Percentiles rank a stretch among this genome's conserved stretches.
phyloP scores from a whole-genome alignment of 352 stramenopile genomes.

The Pythium insidiosum region DNA sequence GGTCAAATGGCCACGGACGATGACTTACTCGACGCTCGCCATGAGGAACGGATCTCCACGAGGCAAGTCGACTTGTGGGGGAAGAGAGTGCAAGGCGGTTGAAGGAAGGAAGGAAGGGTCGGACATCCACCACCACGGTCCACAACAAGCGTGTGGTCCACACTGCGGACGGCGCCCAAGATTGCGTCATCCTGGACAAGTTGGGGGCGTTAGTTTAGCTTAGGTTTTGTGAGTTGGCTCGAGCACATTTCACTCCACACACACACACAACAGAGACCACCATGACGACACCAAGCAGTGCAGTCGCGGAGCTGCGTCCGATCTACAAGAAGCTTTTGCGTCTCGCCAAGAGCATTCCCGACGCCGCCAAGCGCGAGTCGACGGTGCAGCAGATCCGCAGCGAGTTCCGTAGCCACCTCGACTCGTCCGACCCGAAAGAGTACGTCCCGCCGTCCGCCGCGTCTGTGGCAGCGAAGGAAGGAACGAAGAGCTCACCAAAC shows the following conservation, averaged over 20 bases:
- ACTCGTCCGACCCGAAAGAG: conserved; percentile 55
- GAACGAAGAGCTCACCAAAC: not conserved
- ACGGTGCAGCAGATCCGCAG: conserved; percentile 65
- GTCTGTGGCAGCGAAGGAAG: not conserved
- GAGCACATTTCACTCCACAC: no score
- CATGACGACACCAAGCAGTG: conserved; percentile 17
- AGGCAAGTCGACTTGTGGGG: no score
- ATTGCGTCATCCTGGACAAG: no score
- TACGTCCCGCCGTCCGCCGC: no score
- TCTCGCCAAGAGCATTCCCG: conserved; percentile 65
- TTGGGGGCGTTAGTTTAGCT: no score
- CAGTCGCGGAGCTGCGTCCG: conserved; percentile 35
- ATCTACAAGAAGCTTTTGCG: conserved; percentile 84
- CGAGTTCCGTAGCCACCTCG: conserved; percentile 62
- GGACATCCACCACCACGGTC: no score
- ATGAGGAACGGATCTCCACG: conserved; percentile 19
- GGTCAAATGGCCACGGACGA: no score
- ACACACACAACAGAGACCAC: not conserved
- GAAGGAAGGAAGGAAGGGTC: no score
- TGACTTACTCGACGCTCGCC: conserved; percentile 47
- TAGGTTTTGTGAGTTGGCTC: no score
- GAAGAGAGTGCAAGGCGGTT: no score
- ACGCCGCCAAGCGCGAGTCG: conserved; percentile 42
- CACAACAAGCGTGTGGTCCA: no score
- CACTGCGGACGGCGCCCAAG: no score